These are phyloP conservation scores for Pythium grandisporangium DNA, from an alignment of 352 stramenopile species.

Conservation along the genomic window DNA sequence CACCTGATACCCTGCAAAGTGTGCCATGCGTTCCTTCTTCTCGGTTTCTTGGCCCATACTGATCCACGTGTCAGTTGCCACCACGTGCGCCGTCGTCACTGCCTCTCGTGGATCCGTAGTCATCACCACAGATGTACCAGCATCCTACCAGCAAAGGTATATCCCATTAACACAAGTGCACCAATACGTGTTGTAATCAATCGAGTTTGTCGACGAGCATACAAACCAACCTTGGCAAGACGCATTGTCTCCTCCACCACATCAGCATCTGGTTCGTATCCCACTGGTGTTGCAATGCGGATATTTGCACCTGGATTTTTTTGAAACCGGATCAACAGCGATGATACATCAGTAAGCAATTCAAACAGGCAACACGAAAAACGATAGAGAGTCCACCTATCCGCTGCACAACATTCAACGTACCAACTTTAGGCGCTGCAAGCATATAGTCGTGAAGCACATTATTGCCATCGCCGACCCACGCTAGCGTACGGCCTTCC, in stretches of 20 bases:
- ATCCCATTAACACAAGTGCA: no score
- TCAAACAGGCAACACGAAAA: no score
- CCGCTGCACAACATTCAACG: no score
- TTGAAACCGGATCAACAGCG: background rate
- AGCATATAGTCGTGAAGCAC: slow-evolving; percentile 97
- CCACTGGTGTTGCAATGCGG: slow-evolving; percentile 90
- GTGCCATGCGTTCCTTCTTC: slow-evolving; percentile 86
- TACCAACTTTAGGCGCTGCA: slow-evolving; percentile 80
- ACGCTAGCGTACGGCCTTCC: slow-evolving; percentile 91
- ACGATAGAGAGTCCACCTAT: no score
- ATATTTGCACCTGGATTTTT: slow-evolving; percentile 72
- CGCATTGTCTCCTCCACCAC: slow-evolving; percentile 87
- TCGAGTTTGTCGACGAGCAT: no score
- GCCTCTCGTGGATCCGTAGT: slow-evolving; percentile 91
- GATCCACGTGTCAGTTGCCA: slow-evolving; percentile 98
- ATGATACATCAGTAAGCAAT: background rate
- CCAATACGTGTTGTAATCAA: no score
- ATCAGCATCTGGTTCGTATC: slow-evolving; percentile 88
- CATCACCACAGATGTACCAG: slow-evolving; percentile 62
- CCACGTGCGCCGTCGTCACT: slow-evolving; percentile 90
- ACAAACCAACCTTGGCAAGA: slow-evolving; percentile 44
- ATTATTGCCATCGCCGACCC: slow-evolving; percentile 99
- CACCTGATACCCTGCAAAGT: slow-evolving; percentile 95
- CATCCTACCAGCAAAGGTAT: slow-evolving; percentile 13
- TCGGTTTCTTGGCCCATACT: slow-evolving; percentile 94